phyloP scores from a whole-genome alignment of 2,329 filamentous ascomycete species.

The Penicillium sp. region DNA sequence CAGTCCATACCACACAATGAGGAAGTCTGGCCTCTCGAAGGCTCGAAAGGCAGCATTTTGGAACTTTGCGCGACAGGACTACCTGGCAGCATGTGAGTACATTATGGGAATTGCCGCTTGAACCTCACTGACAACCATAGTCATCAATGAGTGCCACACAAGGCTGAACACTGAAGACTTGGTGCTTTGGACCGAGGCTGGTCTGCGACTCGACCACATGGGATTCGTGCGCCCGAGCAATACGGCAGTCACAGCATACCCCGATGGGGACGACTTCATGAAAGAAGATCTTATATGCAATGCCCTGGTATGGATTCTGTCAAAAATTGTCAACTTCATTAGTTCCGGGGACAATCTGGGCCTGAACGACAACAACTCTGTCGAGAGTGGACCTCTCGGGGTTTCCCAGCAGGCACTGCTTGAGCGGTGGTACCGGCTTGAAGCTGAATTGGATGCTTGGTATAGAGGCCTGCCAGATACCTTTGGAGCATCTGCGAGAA shows the following conservation, averaged over 20 bases:
- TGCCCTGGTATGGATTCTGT: slow-evolving; percentile 64
- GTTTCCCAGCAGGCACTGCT: slow-evolving; percentile 44
- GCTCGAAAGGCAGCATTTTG: slow-evolving; percentile 63
- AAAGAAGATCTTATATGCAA: slow-evolving; percentile 65
- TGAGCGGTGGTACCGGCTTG: slow-evolving; percentile 53
- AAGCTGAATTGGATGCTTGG: slow-evolving; percentile 60
- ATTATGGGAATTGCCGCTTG: background rate
- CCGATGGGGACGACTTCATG: slow-evolving; percentile 48
- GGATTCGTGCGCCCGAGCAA: slow-evolving; percentile 51
- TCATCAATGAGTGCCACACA: slow-evolving; percentile 60
- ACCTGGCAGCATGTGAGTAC: slow-evolving; percentile 59
- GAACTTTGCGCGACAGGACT: slow-evolving; percentile 67
- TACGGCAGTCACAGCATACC: slow-evolving; percentile 31
- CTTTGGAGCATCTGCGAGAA: slow-evolving; percentile 57
- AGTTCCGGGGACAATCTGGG: slow-evolving; percentile 55
- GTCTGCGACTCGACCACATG: slow-evolving; percentile 56
- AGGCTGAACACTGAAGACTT: slow-evolving; percentile 62
- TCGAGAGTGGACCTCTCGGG: slow-evolving; percentile 30
- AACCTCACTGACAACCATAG: slow-evolving; percentile 23
- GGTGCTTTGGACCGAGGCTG: slow-evolving; percentile 64
- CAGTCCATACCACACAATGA: slow-evolving; percentile 28
- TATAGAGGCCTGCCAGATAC: slow-evolving; percentile 58
- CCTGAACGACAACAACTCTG: slow-evolving; percentile 23
- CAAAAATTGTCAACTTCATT: slow-evolving; percentile 66
- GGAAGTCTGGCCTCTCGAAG: slow-evolving; percentile 49